These are phyloP conservation scores for Fennellomyces sp. DNA, from an alignment of 371 early-diverging fungal genomes.

Conservation along the genomic window DNA sequence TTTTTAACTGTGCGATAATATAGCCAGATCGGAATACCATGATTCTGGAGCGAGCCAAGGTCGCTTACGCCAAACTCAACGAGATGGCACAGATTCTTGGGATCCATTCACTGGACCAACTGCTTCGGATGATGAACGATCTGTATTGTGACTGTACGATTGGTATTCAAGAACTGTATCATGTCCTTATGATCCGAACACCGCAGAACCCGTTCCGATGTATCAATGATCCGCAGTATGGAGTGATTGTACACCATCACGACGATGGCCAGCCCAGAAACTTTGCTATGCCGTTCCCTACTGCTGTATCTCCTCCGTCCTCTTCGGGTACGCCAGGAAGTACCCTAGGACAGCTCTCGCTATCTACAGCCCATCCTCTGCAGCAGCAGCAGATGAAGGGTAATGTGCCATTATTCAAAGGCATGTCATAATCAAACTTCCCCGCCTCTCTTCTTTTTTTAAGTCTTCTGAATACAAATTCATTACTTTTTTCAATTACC, in stretches of 20 bases:
- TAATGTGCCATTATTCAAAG: constrained; percentile 6
- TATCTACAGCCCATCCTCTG: background rate
- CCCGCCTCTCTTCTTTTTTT: background rate
- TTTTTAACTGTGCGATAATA: no score
- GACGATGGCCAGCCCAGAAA: background rate
- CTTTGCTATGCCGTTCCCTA: background rate
- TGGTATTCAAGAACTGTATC: constrained; percentile 28
- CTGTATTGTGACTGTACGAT: constrained; percentile 21
- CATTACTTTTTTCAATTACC: background rate
- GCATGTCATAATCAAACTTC: constrained; percentile 5
- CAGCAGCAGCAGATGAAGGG: constrained; percentile 10
- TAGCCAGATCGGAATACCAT: constrained; percentile 26
- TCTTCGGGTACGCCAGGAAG: background rate
- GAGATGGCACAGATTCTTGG: constrained; percentile 11
- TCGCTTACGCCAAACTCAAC: constrained; percentile 25
- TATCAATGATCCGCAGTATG: constrained; percentile 25
- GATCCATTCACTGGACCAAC: constrained; percentile 27
- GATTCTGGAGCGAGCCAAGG: constrained; percentile 25
- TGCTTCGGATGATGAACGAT: constrained; percentile 32
- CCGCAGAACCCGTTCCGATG: constrained; percentile 22
- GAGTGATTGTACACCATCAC: constrained; percentile 21
- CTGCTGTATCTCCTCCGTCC: background rate
- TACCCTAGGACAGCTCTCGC: background rate
- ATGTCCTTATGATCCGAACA: constrained; percentile 11
- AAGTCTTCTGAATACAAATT: background rate